These are phyloP conservation scores for Coemansia furcata DNA, from an alignment of 192 early-diverging fungal genomes.

Conservation along the genomic window DNA sequence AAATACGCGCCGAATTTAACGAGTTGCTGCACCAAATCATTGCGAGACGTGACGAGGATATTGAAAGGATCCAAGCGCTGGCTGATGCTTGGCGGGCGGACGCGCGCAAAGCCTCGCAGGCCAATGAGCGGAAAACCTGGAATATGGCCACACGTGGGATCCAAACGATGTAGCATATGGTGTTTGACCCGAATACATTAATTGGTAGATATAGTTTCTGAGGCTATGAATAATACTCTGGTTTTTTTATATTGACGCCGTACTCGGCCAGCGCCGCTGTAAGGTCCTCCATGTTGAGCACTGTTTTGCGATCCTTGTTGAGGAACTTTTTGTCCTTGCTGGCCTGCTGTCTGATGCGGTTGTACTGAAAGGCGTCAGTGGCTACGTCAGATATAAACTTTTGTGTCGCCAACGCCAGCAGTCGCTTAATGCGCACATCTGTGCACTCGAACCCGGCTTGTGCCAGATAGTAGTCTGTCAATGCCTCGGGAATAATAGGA, in stretches of 20 bases:
- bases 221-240: slow-evolving; percentile 78
- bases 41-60: slow-evolving; percentile 43
- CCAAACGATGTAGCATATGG: slow-evolving; percentile 20
- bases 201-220: neutral
- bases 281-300: slow-evolving; percentile 92
- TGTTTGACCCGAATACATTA: slow-evolving; percentile 5
- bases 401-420: slow-evolving; percentile 72
- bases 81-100: slow-evolving; percentile 43
- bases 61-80: slow-evolving; percentile 42
- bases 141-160: slow-evolving; percentile 38
- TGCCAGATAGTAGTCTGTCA: slow-evolving; percentile 87
- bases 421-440: slow-evolving; percentile 65
- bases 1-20: slow-evolving; percentile 51
- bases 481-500: slow-evolving; percentile 86
- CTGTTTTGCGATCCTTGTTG: slow-evolving; percentile 74
- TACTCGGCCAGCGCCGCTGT: slow-evolving; percentile 85
- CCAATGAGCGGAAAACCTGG: slow-evolving; percentile 32
- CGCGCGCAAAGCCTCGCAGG: slow-evolving; percentile 26
- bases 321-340: slow-evolving; percentile 53
- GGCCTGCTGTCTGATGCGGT: slow-evolving; percentile 62
- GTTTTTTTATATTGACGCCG: slow-evolving; percentile 94
- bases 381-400: slow-evolving; percentile 76
- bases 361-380: slow-evolving; percentile 71
- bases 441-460: slow-evolving; percentile 67
- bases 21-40: slow-evolving; percentile 49